Evolutionary conservation across 768 basidiomycete species (phyloP).

Genomic region (Neoboletus brunneissimus): DNA sequence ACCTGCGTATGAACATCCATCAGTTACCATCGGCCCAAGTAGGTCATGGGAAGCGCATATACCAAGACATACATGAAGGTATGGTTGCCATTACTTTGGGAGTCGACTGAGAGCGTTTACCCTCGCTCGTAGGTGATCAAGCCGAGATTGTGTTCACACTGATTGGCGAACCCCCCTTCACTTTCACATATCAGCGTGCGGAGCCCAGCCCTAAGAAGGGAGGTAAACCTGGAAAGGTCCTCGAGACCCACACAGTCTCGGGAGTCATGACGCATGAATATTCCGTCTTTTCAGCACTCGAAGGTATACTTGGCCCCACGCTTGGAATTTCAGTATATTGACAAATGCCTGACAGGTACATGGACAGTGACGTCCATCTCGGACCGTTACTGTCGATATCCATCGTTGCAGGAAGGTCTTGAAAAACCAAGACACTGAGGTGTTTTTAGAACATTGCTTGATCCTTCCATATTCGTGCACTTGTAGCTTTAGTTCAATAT

Average conservation of each 20-base stretch:
- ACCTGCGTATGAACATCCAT: conserved; percentile 72
- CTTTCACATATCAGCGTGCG: conserved; percentile 90
- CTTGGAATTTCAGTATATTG: neutral
- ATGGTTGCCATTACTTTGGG: neutral
- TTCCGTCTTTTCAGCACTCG: conserved; percentile 87
- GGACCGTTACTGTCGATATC: conserved; percentile 88
- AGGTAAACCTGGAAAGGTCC: conserved; percentile 68
- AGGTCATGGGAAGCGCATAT: conserved; percentile 74
- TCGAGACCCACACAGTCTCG: conserved; percentile 90
- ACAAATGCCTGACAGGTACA: conserved; percentile 52
- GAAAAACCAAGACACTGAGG: conserved; percentile 35
- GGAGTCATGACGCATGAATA: conserved; percentile 73
- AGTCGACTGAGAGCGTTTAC: neutral
- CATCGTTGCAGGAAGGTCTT: conserved; percentile 55
- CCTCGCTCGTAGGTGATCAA: conserved; percentile 63
- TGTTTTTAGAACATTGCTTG: conserved; percentile 7
- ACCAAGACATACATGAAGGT: conserved; percentile 92
- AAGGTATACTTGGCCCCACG: conserved; percentile 56
- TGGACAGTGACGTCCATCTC: conserved; percentile 93
- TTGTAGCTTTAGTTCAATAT: conserved; percentile 23
- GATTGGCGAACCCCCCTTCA: conserved; percentile 90
- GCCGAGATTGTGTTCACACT: conserved; percentile 92
- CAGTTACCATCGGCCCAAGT: conserved; percentile 86
- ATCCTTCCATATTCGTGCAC: conserved; percentile 23
- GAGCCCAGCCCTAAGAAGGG: conserved; percentile 69